Conservation (phyloP, 1,139 yeast genomes). For the Geotrichum citri-aurantii region DNA sequence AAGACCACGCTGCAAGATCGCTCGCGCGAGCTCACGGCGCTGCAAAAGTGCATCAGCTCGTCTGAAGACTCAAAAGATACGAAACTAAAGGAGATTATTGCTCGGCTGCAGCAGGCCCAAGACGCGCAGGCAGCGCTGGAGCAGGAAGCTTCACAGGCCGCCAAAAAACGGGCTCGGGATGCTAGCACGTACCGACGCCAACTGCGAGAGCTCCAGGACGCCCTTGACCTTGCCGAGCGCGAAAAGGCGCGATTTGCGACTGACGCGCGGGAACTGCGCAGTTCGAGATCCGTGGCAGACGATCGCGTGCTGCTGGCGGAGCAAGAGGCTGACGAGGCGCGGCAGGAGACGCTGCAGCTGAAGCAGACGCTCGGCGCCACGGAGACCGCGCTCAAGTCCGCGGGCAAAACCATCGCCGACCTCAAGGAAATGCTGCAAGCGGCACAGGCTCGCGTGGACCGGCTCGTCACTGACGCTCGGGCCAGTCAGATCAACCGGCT, state of each 20-base stretch:
- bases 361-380: constrained; percentile 28
- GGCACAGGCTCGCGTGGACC: constrained; percentile 17
- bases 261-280: constrained; percentile 25
- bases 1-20: constrained; percentile 71
- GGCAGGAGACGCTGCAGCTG: constrained; percentile 23
- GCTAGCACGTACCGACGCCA: constrained; percentile 34
- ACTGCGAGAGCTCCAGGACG: constrained; percentile 30
- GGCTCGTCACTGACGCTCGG: constrained; percentile 13
- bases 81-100: constrained; percentile 45
- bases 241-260: constrained; percentile 27
- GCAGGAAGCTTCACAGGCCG: constrained; percentile 44
- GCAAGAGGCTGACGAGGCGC: constrained; percentile 29
- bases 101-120: constrained; percentile 39
- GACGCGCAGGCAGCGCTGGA: constrained; percentile 62
- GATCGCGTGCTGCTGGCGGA: constrained; percentile 24
- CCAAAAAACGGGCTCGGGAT: constrained; percentile 48
- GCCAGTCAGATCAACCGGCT: constrained; percentile 13
- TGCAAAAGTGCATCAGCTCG: constrained; percentile 63
- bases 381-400: constrained; percentile 23
- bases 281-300: constrained; percentile 28
- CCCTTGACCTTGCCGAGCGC: constrained; percentile 29
- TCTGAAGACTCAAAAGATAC: constrained; percentile 54
- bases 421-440: constrained; percentile 16
- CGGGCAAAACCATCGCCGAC: constrained; percentile 12
- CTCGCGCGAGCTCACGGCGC: constrained; percentile 66